Percentiles rank a stretch among this genome's conserved stretches.
Evolutionary conservation across 345 rosid genomes (phyloP).

Genomic region (Adansonia digitata): DNA sequence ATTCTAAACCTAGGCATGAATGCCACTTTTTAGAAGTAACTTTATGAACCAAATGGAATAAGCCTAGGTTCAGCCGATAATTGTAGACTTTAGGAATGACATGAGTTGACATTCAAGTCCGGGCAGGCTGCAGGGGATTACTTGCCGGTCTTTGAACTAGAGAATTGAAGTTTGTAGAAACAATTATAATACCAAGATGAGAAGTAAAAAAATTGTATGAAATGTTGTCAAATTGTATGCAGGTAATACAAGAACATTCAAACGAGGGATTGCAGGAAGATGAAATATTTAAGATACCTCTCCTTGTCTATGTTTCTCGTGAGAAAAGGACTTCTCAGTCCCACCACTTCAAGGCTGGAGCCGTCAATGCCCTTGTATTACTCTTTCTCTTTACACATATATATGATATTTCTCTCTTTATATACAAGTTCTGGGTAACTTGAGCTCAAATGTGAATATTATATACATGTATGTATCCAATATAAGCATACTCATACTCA

Average conservation of each 20-base stretch:
- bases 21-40: too few relatives aligned
- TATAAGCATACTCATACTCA: too few relatives aligned
- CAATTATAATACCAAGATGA: neutral
- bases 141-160: neutral
- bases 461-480: too few relatives aligned
- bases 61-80: too few relatives aligned
- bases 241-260: neutral
- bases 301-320: conserved; percentile 39
- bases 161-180: neutral
- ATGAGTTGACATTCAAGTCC: neutral
- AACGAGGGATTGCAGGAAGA: neutral
- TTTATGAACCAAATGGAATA: too few relatives aligned
- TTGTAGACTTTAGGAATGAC: neutral
- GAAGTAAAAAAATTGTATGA: neutral
- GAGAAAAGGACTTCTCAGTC: conserved; percentile 34
- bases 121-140: too few relatives aligned
- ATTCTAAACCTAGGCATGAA: too few relatives aligned
- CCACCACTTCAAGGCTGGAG: conserved; percentile 55
- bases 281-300: neutral
- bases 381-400: neutral
- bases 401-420: neutral
- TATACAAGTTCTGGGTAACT: neutral
- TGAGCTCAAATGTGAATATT: too few relatives aligned
- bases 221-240: neutral
- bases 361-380: conserved; percentile 45